phyloP scores from a whole-genome alignment of 1,284 basidiomycete species.

The Pseudozyma thailandica region DNA sequence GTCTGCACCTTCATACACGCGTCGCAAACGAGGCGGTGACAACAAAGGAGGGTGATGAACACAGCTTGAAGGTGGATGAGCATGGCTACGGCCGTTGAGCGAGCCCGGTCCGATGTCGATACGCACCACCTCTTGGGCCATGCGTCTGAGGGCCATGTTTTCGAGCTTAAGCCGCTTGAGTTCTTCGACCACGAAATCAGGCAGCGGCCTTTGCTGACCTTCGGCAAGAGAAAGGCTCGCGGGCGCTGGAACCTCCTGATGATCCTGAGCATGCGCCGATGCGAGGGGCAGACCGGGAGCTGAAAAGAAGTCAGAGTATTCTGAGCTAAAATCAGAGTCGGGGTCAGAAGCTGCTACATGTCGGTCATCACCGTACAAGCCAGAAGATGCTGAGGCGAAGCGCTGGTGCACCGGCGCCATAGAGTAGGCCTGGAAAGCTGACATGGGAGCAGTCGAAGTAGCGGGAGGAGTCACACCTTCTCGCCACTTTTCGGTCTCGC shows the following conservation, averaged over 20 bases:
- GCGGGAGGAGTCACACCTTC: slow-evolving; percentile 5
- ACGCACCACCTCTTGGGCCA: slow-evolving; percentile 33
- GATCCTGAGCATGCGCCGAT: neutral
- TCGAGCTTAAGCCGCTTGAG: slow-evolving; percentile 43
- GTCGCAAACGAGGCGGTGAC: slow-evolving; percentile 19
- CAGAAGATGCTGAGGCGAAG: slow-evolving; percentile 28
- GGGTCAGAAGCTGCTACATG: slow-evolving; percentile 19
- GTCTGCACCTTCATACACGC: slow-evolving; percentile 22
- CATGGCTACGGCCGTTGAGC: neutral
- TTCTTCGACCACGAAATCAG: slow-evolving; percentile 37
- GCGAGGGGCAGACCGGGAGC: slow-evolving; percentile 7
- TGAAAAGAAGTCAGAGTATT: slow-evolving; percentile 32
- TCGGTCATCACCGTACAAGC: slow-evolving; percentile 23
- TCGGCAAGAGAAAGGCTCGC: slow-evolving; percentile 3
- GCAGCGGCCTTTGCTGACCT: slow-evolving; percentile 11
- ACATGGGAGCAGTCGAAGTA: neutral
- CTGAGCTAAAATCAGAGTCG: slow-evolving; percentile 40
- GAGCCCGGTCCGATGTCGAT: slow-evolving; percentile 7
- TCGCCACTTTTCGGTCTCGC: slow-evolving; percentile 12
- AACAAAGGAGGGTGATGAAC: slow-evolving; percentile 15
- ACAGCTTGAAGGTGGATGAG: slow-evolving; percentile 5
- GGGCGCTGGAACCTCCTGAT: slow-evolving; percentile 7
- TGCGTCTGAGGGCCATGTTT: slow-evolving; percentile 41
- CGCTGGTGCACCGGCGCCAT: slow-evolving; percentile 19
- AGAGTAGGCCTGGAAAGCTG: slow-evolving; percentile 4